phyloP scores from a whole-genome alignment of 805 yeast species.

The Lachancea cidri region DNA sequence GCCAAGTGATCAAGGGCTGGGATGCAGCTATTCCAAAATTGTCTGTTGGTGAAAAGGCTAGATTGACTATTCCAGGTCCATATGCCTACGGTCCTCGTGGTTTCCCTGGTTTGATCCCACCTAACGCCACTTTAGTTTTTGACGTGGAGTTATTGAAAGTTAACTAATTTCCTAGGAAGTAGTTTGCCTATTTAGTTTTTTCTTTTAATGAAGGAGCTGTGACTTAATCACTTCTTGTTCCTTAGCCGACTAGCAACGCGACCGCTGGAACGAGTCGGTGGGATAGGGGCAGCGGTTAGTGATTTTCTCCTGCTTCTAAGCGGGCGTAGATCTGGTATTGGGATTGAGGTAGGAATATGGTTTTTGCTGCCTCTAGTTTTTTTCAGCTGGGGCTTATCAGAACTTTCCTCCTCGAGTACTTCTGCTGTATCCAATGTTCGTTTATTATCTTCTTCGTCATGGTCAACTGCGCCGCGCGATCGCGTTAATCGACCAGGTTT shows the following conservation, averaged over 20 bases:
- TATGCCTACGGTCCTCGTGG: conserved; percentile 95
- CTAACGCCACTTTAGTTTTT: conserved; percentile 86
- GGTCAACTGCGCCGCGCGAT: conserved; percentile 5
- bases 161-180: conserved; percentile 26
- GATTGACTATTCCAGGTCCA: conserved; percentile 85
- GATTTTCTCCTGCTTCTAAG: conserved; percentile 3
- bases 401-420: neutral
- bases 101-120: conserved; percentile 95
- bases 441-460: conserved; percentile 10
- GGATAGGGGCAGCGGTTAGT: neutral
- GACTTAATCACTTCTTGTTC: conserved; percentile 13
- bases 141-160: conserved; percentile 66
- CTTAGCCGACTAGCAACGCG: conserved; percentile 31
- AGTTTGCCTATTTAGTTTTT: neutral
- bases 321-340: neutral
- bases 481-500: conserved; percentile 8
- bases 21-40: conserved; percentile 90
- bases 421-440: neutral
- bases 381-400: neutral
- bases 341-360: conserved; percentile 3
- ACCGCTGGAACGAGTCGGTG: conserved; percentile 10
- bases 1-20: conserved; percentile 97
- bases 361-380: conserved; percentile 8
- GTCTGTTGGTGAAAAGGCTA: conserved; percentile 89
- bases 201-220: neutral